Evolutionary conservation across 176 grass and related monocot genomes (phyloP), one percentile per base, ranked within the genome.

Genomic region (Cenchrus americanus): DNA sequence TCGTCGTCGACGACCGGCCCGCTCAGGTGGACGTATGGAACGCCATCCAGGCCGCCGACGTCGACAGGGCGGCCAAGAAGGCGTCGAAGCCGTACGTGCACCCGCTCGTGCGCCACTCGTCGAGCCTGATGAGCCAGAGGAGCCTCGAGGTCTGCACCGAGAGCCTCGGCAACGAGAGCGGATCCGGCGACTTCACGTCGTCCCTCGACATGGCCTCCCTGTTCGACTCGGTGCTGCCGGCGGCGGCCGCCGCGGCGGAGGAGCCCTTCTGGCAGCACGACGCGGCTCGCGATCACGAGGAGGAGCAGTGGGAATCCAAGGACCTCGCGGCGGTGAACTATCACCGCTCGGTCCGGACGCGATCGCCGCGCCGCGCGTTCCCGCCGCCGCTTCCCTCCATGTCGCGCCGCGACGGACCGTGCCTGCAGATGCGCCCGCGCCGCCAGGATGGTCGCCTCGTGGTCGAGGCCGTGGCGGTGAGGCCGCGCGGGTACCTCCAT

Each of bases 61-160:
- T 69, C 14, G 43, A 66, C n/a, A 82, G 76, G 30, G 62, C 34
- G 50, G 8, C 66, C 15, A 40, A 18, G 0, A 83, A 78, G 15
- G 61, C 66, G 10, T 2, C 68, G 40, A 64, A 79, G 71, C 89
- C 85, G 32, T 99, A 96, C 67, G 87, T 90, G 48, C 91, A 90
- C 67, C 91, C 93, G 22, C 79, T 86, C 13, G 52, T 86, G 57
- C 79, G 85, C 55, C 86, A 82, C 2, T 95, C 93, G 1, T 90
- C 85, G 34, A 82, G 77, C 52, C 71, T 86, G 17, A 84, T 98
- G 87, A 96, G 86, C 91, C 83, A 89, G 87, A 94, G 88, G 79
- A 99, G 93, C 96, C 96, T 99, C 17, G 82, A 92, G 85, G 66
- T 96, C 71, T 99, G 96, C 93, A 99, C 96, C 13, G 96, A 99